Percentiles rank a stretch among this genome's conserved stretches.
These are phyloP conservation scores for Colletotrichum aenigma DNA, from an alignment of 2,329 filamentous ascomycete genomes.

Conservation along the genomic window DNA sequence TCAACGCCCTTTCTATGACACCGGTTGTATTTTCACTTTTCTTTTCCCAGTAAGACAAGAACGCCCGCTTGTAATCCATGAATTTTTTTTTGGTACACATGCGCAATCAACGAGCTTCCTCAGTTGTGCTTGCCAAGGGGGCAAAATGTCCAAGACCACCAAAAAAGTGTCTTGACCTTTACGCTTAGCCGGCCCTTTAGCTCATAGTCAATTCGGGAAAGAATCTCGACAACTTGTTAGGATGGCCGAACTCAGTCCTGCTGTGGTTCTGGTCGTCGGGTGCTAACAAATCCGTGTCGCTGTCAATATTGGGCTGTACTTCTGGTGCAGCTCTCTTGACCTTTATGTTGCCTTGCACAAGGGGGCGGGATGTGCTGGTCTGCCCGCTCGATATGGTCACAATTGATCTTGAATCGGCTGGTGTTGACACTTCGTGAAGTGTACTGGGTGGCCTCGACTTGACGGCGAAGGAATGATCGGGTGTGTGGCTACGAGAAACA, in stretches of 20 bases:
- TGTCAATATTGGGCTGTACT: background rate
- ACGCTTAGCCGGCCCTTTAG: background rate
- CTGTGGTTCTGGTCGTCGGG: constrained; percentile 9
- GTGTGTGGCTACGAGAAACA: constrained; percentile 11
- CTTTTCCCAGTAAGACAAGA: background rate
- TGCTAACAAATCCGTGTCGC: constrained; percentile 17
- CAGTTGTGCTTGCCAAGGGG: background rate
- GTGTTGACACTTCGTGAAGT: constrained; percentile 14
- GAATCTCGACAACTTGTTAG: constrained; percentile 23
- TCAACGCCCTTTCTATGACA: background rate
- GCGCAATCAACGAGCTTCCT: background rate
- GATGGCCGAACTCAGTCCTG: constrained; percentile 22
- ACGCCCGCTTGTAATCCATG: background rate
- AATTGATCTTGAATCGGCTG: constrained; percentile 10
- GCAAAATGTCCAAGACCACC: background rate
- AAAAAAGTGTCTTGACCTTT: background rate
- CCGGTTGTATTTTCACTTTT: background rate
- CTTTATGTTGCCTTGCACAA: constrained; percentile 22
- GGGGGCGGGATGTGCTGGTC: background rate
- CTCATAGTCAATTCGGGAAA: constrained; percentile 23
- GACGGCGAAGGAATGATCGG: background rate
- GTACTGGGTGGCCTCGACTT: constrained; percentile 15
- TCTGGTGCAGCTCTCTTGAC: constrained; percentile 20
- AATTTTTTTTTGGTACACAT: background rate
- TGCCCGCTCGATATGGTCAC: constrained; percentile 15